These are phyloP conservation scores for Nicotiana tabacum DNA, from an alignment of 257 asterid genomes.

Conservation along the genomic window DNA sequence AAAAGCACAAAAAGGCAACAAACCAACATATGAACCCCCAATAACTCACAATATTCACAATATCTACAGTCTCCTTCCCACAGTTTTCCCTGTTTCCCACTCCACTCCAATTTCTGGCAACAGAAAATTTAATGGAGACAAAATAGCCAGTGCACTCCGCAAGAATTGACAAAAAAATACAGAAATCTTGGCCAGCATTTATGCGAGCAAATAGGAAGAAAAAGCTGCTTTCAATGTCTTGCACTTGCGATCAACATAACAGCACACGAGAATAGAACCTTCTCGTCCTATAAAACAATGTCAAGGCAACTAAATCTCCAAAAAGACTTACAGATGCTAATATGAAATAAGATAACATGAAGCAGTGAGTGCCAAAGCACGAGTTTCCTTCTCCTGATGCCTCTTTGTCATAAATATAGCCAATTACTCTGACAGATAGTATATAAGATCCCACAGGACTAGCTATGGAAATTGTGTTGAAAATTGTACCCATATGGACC, in stretches of 20 bases:
- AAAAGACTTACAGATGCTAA: constrained; percentile 53
- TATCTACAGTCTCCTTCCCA: not conserved
- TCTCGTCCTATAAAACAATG: constrained; percentile 51
- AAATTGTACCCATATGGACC: constrained; percentile 83
- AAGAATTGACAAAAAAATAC: not conserved
- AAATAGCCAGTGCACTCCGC: not conserved
- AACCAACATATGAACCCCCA: not conserved
- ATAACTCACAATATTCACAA: not conserved
- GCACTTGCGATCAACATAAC: constrained; percentile 21
- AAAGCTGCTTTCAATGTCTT: not conserved
- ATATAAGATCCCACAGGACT: constrained; percentile 92
- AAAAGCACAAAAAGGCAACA: not conserved
- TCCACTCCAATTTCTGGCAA: not conserved
- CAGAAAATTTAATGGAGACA: not conserved
- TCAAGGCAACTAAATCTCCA: constrained; percentile 62
- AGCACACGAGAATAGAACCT: constrained; percentile 36
- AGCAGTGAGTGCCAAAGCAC: constrained; percentile 74
- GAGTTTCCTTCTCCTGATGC: constrained; percentile 36
- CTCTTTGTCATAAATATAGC: constrained; percentile 65
- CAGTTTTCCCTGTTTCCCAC: not conserved
- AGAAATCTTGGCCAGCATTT: not conserved
- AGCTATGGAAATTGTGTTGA: constrained; percentile 79
- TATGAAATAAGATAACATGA: constrained; percentile 74
- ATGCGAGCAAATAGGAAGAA: not conserved
- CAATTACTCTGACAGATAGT: constrained; percentile 73